Evolutionary conservation across 2,329 filamentous ascomycete species (phyloP).

Genomic region (Xylaria polymorpha): DNA sequence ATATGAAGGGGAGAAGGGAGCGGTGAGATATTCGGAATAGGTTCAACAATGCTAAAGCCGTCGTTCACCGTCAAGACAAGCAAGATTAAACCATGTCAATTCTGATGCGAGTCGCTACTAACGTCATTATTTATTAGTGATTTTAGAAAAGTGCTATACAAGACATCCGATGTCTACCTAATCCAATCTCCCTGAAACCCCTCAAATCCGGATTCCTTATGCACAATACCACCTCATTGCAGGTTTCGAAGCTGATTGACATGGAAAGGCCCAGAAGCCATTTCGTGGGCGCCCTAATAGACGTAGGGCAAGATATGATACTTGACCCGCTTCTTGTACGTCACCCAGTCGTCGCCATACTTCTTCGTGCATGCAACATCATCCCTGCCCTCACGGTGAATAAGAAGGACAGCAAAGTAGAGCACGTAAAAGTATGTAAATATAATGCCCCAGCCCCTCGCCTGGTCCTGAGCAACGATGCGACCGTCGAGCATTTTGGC

Average conservation of each 20-base stretch:
- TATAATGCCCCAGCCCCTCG: constrained; percentile 83
- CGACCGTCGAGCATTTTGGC: constrained; percentile 70
- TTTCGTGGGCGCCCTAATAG: constrained; percentile 65
- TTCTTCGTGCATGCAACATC: constrained; percentile 91
- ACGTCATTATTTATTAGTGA: constrained; percentile 33
- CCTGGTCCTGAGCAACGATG: constrained; percentile 76
- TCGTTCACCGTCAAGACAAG: background rate
- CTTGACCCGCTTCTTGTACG: constrained; percentile 84
- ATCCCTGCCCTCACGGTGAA: constrained; percentile 88
- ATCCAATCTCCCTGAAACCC: background rate
- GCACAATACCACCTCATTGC: background rate
- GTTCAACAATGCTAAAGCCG: background rate
- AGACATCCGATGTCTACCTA: background rate
- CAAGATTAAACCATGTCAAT: background rate
- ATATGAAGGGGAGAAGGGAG: background rate
- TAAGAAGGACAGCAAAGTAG: constrained; percentile 88
- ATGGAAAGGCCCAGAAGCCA: background rate
- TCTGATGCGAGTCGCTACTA: background rate
- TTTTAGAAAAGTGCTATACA: background rate
- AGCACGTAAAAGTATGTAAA: constrained; percentile 95
- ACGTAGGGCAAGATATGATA: constrained; percentile 87
- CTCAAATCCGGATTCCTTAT: background rate
- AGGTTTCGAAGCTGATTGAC: background rate
- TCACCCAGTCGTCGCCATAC: constrained; percentile 92
- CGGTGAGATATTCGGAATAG: background rate